Base-by-base conservation (phyloP, 225 moss, liverwort and hornwort genomes). In the Bryoerythrophyllum caledonicum region DNA sequence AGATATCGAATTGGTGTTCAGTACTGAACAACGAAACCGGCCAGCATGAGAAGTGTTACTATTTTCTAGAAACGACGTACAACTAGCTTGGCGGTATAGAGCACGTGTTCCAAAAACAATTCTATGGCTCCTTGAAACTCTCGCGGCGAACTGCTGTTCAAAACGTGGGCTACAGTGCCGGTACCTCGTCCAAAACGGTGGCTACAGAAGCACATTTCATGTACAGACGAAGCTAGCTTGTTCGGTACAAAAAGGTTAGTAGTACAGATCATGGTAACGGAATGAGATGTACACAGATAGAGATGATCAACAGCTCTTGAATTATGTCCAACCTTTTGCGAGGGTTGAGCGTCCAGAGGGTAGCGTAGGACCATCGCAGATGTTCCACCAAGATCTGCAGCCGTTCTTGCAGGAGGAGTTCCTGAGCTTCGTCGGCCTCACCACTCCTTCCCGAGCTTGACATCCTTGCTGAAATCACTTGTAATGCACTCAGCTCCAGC, bases 361-460 rank as follows among this genome's bases (percentile, higher is more conserved):
- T 74, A 53, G 63, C 89, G 65, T 91, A 91, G 20, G 84, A 75
- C 91, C 91, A 89, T 32, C 78, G 75, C 38, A 91, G 78, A 15
- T 82, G 80, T 16, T 81, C 77, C 30, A 91, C 58, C 25, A 89
- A 72, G 15, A 82, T 83, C 59, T 72, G 68, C 43, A 91, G 78
- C 60, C 80, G 75, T 66, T 80, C 67, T 6, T 56, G 60, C 55
- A 69, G 10, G 28, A 71, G 32, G 2, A 60, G 60, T 7, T 77
- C 76, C 52, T 67, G 62, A 12, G 67, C 65, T 56, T 8, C 32
- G 20, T 35, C 46, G 1, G 13, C 54, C 65, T 41, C 56, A 40
- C 35, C 48, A 16, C 34, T 53, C 38, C 63, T 19, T 37, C 52
- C 8, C 26, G 68, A 68, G 58, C 38, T 68, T 46, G 61, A 68